Base-by-base conservation (phyloP, 2,329 filamentous ascomycete genomes). In the Lecanicillium sp. region DNA sequence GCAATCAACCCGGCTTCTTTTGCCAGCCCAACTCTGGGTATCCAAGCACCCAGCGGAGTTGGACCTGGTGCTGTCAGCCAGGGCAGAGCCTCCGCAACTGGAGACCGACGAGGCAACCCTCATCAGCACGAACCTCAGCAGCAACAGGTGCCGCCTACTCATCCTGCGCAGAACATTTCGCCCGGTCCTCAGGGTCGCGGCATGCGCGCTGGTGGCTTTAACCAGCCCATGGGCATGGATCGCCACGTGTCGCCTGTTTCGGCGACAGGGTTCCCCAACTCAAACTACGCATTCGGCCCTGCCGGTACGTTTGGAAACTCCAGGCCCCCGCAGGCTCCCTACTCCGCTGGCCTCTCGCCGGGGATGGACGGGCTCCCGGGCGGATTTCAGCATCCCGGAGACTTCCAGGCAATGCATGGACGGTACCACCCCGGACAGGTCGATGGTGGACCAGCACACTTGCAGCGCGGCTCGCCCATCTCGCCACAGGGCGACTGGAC, bases 1-100 rank as follows among this genome's bases (percentile, higher is more conserved):
- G 93, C 93, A 4, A 95, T 98, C 66, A 98, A 98, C 63, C 93
- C 93, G 7, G 93, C 91, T 5, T 96, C 91, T 0, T 96, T 97
- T 65, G 87, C 87, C 20, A 90, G 83, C 53, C 86, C 87, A 15
- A 82, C 81, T 3, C 73, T 87, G 41, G 85, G 85, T 21, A 71
- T 90, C 19, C 83, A 84, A 62, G 81, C 83, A 2, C 81, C 84
- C 2, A 83, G 81, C 53, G 79, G 79, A 23, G 75, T 86, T 56
- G 79, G 81, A 0, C 80, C 81, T 8, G 83, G 82, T 20, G 80
- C 81, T 20, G 76, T 87, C n/a, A 77, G 75, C 39, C 72, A 76
- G 8, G 72, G 71, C 49, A 70, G 81, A 60, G 70, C 68, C 2
- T 55, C 57, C 5, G 54, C 54, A 14, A 60, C 58, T 33, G 33